These are phyloP conservation scores for Coemansia sp. DNA, from an alignment of 192 early-diverging fungal genomes.

Conservation along the genomic window DNA sequence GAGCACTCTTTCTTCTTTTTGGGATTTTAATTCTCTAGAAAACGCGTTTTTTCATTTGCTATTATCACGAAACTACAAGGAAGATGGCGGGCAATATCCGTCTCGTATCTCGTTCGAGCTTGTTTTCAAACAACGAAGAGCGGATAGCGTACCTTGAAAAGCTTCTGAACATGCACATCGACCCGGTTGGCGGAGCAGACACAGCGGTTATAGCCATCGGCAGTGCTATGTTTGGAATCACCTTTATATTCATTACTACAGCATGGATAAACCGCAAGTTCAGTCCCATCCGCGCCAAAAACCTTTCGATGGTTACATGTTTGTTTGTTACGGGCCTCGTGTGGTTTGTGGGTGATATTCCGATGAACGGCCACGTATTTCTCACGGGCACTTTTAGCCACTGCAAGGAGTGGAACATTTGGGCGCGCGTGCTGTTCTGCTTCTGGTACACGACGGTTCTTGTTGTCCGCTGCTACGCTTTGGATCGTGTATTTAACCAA, in stretches of 20 bases:
- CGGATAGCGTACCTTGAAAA: no score
- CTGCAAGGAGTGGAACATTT: background rate
- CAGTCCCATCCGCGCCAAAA: conserved; percentile 47
- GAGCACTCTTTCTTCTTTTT: no score
- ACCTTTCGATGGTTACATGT: conserved; percentile 20
- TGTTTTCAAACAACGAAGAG: no score
- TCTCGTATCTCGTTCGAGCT: no score
- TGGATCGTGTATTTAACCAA: conserved; percentile 21
- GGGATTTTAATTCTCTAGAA: no score
- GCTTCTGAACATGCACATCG: background rate
- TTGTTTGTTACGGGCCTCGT: conserved; percentile 25
- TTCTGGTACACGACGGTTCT: background rate
- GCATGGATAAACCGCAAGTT: conserved; percentile 35
- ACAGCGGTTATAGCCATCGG: conserved; percentile 16
- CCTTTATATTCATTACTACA: conserved; percentile 16
- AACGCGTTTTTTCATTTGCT: no score
- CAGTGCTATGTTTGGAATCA: conserved; percentile 16
- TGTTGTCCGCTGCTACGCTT: no score
- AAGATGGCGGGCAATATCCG: no score
- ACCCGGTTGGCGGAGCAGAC: conserved; percentile 17
- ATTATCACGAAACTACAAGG: no score
- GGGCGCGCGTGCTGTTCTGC: conserved; percentile 16
- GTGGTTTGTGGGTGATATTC: conserved; percentile 42
- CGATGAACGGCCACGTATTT: conserved; percentile 32
- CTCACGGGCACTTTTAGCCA: no score